Evolutionary conservation across 495 filamentous ascomycete genomes (phyloP).

Genomic region (Chlorociboria aeruginascens): DNA sequence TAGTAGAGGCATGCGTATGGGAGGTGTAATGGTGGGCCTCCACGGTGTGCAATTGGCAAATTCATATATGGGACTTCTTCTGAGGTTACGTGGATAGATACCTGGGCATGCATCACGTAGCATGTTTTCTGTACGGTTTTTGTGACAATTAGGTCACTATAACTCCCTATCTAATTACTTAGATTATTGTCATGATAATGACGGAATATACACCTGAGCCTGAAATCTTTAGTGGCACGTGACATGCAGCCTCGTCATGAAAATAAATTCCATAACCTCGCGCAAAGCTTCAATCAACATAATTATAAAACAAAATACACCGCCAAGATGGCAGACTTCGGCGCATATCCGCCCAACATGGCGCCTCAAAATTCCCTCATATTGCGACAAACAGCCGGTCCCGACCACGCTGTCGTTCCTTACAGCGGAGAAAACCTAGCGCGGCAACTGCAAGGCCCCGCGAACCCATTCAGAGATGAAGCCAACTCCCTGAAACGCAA

Average conservation of each 20-base stretch:
- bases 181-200: not conserved
- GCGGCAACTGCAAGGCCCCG: conserved; percentile 56
- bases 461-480: conserved; percentile 68
- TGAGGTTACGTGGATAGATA: conserved; percentile 16
- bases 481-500: conserved; percentile 61
- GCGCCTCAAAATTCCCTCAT: conserved; percentile 42
- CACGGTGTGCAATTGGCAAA: conserved; percentile 1
- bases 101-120: conserved; percentile 9
- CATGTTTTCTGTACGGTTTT: conserved; percentile 12
- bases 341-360: conserved; percentile 45
- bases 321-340: conserved; percentile 40
- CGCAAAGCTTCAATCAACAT: no score
- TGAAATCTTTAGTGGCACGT: no score
- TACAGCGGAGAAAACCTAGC: conserved; percentile 58
- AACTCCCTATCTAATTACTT: no score
- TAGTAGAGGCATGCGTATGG: conserved; percentile 5
- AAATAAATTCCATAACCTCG: no score
- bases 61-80: conserved; percentile 4
- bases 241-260: no score
- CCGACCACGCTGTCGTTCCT: conserved; percentile 46
- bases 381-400: conserved; percentile 33
- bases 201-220: no score
- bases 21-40: conserved; percentile 8
- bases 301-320: no score
- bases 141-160: not conserved